Percentiles rank a stretch among this genome's conserved stretches.
These are phyloP conservation scores for Akanthomyces uredinophilus DNA, from an alignment of 2,329 filamentous ascomycete species.

Conservation along the genomic window DNA sequence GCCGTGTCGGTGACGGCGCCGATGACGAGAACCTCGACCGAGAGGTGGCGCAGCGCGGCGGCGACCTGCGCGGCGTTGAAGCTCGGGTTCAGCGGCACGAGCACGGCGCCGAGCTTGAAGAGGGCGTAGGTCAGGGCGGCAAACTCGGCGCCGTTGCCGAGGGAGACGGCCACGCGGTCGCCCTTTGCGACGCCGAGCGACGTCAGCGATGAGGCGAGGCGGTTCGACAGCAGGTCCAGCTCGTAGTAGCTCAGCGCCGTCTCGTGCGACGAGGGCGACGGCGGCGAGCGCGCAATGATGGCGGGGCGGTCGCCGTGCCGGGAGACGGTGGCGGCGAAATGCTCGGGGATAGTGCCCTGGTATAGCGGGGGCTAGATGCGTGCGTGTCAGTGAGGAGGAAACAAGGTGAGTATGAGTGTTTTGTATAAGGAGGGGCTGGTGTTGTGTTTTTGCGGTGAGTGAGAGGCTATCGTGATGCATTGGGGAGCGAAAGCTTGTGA, in stretches of 20 bases:
- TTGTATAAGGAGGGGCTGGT: neutral
- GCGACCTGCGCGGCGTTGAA: slow-evolving; percentile 78
- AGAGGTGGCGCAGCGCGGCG: slow-evolving; percentile 72
- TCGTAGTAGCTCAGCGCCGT: slow-evolving; percentile 66
- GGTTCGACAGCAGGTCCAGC: slow-evolving; percentile 72
- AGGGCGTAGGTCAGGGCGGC: slow-evolving; percentile 81
- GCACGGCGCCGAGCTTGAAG: slow-evolving; percentile 88
- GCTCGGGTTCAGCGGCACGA: slow-evolving; percentile 88
- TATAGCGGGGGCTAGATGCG: slow-evolving; percentile 57
- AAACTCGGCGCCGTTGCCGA: slow-evolving; percentile 83
- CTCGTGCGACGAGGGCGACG: slow-evolving; percentile 49
- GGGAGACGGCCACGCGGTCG: slow-evolving; percentile 76
- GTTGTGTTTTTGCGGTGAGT: neutral
- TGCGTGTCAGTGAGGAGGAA: neutral
- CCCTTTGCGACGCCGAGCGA: slow-evolving; percentile 72
- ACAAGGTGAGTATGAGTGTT: neutral
- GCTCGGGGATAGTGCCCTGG: slow-evolving; percentile 62
- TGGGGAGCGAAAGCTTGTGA: neutral
- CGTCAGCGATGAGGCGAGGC: slow-evolving; percentile 64
- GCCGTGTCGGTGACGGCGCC: slow-evolving; percentile 84
- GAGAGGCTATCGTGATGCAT: neutral
- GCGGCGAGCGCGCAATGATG: slow-evolving; percentile 45
- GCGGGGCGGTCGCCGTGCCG: slow-evolving; percentile 59
- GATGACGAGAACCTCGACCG: slow-evolving; percentile 69
- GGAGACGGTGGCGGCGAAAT: slow-evolving; percentile 63